Percentiles rank a stretch among this genome's conserved stretches.
These are phyloP conservation scores for Penicillium hordei DNA, from an alignment of 2,329 filamentous ascomycete genomes.

Conservation along the genomic window DNA sequence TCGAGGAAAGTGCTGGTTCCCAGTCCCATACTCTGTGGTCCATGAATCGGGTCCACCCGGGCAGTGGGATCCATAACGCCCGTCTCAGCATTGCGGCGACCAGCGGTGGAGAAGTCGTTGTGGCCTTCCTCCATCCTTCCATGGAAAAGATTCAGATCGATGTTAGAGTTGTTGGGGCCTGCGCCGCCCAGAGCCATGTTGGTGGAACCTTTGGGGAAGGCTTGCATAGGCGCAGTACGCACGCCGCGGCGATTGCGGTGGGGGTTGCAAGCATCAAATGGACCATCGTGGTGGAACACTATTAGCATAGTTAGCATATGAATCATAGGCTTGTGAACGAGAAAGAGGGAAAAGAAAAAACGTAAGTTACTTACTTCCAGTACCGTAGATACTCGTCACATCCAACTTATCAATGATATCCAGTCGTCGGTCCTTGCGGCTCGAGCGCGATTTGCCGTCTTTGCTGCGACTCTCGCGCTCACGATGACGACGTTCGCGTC, in stretches of 20 bases:
- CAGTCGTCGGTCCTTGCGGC: conserved; percentile 50
- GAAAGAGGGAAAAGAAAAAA: too few species aligned
- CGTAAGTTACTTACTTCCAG: conserved; percentile 66
- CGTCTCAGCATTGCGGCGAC: conserved; percentile 34
- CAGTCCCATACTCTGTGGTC: conserved; percentile 76
- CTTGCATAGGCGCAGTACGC: conserved; percentile 87
- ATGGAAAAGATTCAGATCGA: conserved; percentile 86
- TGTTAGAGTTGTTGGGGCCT: conserved; percentile 76
- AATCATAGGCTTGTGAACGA: not conserved
- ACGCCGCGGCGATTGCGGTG: conserved; percentile 85
- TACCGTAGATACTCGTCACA: conserved; percentile 92
- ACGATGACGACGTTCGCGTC: conserved; percentile 50
- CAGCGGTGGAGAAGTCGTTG: conserved; percentile 65
- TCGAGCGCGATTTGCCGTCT: conserved; percentile 41
- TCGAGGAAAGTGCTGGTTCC: conserved; percentile 96
- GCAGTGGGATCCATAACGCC: conserved; percentile 62
- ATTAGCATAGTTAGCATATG: conserved; percentile 9
- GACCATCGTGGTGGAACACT: conserved; percentile 98
- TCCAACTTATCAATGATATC: conserved; percentile 97
- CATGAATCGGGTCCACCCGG: conserved; percentile 73
- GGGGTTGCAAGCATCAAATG: conserved; percentile 94
- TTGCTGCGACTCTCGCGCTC: conserved; percentile 50
- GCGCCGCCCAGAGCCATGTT: conserved; percentile 90
- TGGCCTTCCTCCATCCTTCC: conserved; percentile 84
- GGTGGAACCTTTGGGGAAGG: conserved; percentile 85